Conservation (phyloP, 805 yeast genomes). For the Dipodascus albidus region DNA sequence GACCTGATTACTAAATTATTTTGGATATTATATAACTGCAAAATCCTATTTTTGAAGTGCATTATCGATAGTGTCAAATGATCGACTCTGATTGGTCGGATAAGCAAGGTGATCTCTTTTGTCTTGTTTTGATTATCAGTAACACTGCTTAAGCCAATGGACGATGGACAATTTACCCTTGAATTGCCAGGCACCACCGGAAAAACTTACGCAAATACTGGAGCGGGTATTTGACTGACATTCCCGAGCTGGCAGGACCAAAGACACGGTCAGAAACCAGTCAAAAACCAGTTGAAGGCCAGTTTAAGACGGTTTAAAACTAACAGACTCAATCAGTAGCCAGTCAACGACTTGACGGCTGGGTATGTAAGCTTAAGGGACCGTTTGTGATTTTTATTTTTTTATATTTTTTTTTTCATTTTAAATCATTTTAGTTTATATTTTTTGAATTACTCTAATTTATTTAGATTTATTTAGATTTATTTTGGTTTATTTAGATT, state of each 20-base stretch:
- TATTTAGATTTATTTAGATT: too few relatives aligned
- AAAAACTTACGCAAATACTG: too few relatives aligned
- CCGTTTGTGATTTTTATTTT: background rate
- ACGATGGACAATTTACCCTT: background rate
- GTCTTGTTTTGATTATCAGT: background rate
- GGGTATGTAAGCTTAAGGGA: too few relatives aligned
- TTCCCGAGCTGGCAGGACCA: too few relatives aligned
- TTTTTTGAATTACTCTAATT: too few relatives aligned
- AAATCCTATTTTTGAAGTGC: background rate
- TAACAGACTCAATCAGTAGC: too few relatives aligned
- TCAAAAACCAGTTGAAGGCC: too few relatives aligned
- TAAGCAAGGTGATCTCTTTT: background rate
- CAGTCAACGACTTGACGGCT: too few relatives aligned
- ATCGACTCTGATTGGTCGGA: background rate
- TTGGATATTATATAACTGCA: background rate
- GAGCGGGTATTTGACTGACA: too few relatives aligned
- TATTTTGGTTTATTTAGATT: too few relatives aligned
- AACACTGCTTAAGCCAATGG: background rate
- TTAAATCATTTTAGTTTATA: background rate
- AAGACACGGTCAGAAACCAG: too few relatives aligned
- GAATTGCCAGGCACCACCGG: background rate
- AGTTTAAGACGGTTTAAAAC: too few relatives aligned
- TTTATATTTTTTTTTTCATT: background rate
- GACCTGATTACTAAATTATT: background rate
- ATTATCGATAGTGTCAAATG: background rate